Conservation (phyloP, 2,329 filamentous ascomycete genomes). For the Colletotrichum cereale region DNA sequence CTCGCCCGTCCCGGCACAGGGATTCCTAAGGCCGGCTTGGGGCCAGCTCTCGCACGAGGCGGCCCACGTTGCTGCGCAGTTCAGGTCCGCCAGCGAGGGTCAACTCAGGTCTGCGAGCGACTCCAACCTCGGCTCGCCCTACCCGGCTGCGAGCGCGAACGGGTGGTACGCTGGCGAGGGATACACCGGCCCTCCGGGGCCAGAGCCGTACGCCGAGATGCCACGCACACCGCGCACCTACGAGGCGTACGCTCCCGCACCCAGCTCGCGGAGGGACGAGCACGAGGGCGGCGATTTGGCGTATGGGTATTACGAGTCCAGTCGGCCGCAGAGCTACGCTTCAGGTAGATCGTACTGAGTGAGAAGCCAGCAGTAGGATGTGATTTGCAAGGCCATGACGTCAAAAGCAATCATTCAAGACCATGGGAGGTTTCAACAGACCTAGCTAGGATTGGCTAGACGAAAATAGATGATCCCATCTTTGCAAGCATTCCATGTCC, state of each 20-base stretch:
- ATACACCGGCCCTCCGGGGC: slow-evolving; percentile 2
- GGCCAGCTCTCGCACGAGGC: slow-evolving; percentile 16
- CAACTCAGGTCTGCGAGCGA: slow-evolving; percentile 34
- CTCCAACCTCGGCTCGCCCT: slow-evolving; percentile 13
- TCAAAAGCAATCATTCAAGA: neutral
- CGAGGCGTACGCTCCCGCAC: slow-evolving; percentile 28
- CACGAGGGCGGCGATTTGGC: slow-evolving; percentile 3
- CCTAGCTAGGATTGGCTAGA: neutral
- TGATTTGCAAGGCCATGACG: neutral
- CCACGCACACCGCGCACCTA: slow-evolving; percentile 20
- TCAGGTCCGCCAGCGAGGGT: slow-evolving; percentile 32
- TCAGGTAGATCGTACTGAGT: slow-evolving; percentile 33
- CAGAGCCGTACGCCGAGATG: slow-evolving; percentile 23
- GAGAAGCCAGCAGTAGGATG: neutral
- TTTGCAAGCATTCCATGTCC: slow-evolving; percentile 19
- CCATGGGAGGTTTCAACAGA: neutral
- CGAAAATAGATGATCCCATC: neutral
- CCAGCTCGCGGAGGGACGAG: slow-evolving; percentile 20
- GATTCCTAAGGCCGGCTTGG: slow-evolving; percentile 22
- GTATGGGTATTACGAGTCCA: slow-evolving; percentile 23
- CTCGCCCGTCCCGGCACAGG: slow-evolving; percentile 14
- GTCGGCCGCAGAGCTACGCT: slow-evolving; percentile 28
- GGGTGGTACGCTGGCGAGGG: slow-evolving; percentile 31
- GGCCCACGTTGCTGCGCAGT: slow-evolving; percentile 3
- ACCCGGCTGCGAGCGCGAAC: slow-evolving; percentile 3